Evolutionary conservation across 202 grass and related monocot genomes (phyloP).

Genomic region (Dendrocalamus latiflorus): DNA sequence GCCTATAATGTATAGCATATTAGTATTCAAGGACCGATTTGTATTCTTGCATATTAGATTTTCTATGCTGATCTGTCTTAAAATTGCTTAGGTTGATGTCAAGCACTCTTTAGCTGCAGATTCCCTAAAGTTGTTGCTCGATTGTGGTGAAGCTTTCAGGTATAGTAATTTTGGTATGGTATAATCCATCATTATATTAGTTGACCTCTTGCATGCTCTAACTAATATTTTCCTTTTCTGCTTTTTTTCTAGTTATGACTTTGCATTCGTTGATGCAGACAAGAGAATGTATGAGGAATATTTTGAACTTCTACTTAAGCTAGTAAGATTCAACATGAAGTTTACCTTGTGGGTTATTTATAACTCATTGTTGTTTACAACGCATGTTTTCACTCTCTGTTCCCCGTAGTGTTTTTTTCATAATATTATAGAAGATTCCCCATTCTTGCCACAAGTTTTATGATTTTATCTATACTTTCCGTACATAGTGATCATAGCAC

Average conservation of each 20-base stretch:
- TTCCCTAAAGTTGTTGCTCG: conserved; percentile 63
- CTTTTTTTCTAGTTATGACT: conserved; percentile 71
- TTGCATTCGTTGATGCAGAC: conserved; percentile 97
- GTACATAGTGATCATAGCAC: not conserved
- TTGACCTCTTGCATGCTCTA: not conserved
- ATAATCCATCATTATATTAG: not conserved
- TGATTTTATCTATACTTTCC: conserved; percentile 2
- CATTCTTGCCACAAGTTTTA: not conserved
- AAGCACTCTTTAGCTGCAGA: conserved; percentile 76
- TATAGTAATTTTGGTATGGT: conserved; percentile 11
- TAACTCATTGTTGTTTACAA: not conserved
- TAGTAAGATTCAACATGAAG: conserved; percentile 53
- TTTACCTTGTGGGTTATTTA: conserved; percentile 12
- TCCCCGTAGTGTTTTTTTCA: not conserved
- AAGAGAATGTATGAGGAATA: conserved; percentile 84
- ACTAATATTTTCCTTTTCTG: not conserved
- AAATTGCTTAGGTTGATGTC: conserved; percentile 69
- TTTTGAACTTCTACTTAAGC: conserved; percentile 66
- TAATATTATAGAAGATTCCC: not conserved
- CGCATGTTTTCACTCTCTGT: not conserved
- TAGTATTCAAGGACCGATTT: not conserved
- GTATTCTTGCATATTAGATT: not conserved
- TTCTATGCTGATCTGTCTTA: conserved; percentile 2
- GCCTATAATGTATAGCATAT: not conserved
- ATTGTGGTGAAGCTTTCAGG: conserved; percentile 75